These are phyloP conservation scores for Polygonum maritimum DNA, from an alignment of 148 eudicot species.

Conservation along the genomic window DNA sequence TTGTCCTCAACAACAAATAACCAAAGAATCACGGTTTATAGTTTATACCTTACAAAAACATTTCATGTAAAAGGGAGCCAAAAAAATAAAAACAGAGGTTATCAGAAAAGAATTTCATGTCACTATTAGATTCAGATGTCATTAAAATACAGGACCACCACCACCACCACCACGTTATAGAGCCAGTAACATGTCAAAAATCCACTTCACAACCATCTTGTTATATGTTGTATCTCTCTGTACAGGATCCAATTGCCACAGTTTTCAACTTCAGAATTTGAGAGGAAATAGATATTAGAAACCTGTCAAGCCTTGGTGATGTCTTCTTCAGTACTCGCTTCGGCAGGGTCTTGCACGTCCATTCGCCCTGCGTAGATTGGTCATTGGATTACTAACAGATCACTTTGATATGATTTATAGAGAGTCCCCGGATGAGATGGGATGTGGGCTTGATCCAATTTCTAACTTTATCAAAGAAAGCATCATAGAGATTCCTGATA, in stretches of 20 bases:
- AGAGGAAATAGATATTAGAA: neutral
- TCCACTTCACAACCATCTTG: conserved; percentile 5
- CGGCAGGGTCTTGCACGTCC: conserved; percentile 1
- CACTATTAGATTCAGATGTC: neutral
- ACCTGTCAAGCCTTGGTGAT: neutral
- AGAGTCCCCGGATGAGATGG: neutral
- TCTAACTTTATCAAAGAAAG: no score
- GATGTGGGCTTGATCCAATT: neutral
- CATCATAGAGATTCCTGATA: no score
- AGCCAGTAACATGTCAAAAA: conserved; percentile 1
- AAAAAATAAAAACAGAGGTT: neutral
- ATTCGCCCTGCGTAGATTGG: neutral
- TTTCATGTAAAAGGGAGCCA: neutral
- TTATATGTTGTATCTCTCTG: conserved; percentile 6
- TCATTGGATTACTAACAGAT: neutral
- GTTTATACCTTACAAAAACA: neutral
- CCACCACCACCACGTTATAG: neutral
- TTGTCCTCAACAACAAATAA: neutral
- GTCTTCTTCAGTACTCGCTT: neutral
- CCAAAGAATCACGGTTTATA: neutral
- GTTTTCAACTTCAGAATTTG: neutral
- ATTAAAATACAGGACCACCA: neutral
- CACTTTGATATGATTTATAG: neutral
- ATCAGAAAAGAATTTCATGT: conserved; percentile 1
- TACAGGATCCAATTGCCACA: conserved; percentile 14